Evolutionary conservation across 2,329 filamentous ascomycete genomes (phyloP), one percentile per base, ranked within the genome.

Genomic region (Furcasterigmium furcatum): DNA sequence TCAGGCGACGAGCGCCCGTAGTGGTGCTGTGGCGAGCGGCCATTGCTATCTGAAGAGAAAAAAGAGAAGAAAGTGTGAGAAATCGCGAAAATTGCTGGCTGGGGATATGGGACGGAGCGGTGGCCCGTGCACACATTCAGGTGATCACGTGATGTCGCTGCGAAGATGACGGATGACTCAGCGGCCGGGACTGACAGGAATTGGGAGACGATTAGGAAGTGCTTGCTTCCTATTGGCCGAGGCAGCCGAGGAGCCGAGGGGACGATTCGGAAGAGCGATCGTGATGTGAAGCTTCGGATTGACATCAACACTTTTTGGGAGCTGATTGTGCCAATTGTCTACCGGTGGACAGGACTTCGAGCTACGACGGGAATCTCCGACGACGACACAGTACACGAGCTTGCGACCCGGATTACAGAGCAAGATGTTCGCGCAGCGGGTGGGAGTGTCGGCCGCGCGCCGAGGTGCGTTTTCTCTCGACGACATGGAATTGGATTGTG

Each of bases 391-490:
- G 14, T 13, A 32, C 9, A 12, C 12, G 30, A 32, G 18, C 18
- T 16, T 4, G 5, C 34, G 34, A 36, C 34, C n/a, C n/a, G 9
- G 18, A 18, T 7, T 18, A 27, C 22, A 34, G 32, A 53, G 53
- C 59, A 65, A 55, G 36, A 83, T 83, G 79, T 76, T 73, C 62
- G 71, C 75, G 59, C 75, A 78, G 58, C 68, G 78, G 68, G 71
- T 79, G 59, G 79, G 78, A 64, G 61, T 80, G 55, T 72, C 74
- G 67, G 78, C 78, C 63, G 65, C 81, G 63, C 77, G 77, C 64
- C 73, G 77, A 76, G 74, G 79, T 81, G 63, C 57, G 72, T 60
- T 45, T 40, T 44, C 43, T 40, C n/a, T 24, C 4, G 24, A 2
- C 34, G 4, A n/a, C n/a, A n/a, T n/a, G n/a, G n/a, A n/a, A n/a